Evolutionary conservation across 2,329 filamentous ascomycete genomes (phyloP), one percentile per base, ranked within the genome.

Genomic region (Fusarium humuli): DNA sequence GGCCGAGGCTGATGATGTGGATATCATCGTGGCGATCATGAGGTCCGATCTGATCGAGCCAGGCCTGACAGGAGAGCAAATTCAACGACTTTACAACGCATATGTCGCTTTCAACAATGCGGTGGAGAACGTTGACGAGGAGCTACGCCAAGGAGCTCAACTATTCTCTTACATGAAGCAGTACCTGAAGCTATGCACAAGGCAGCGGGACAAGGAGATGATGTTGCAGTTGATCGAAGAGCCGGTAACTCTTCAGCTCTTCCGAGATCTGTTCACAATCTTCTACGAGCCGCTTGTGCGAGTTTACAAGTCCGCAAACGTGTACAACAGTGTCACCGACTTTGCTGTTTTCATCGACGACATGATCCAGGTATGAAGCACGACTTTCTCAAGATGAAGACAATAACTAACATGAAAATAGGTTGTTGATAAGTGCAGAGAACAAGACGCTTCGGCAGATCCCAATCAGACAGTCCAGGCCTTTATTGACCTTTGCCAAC

Each of bases 301-400:
- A 49, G 96, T 99, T 0, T 99, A 99, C 86, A 99, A 98, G 82
- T 97, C 94, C 22, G 96, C 96, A 70, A 99, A 98, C 75, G 95
- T 99, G 27, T 98, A 98, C 85, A 96, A 90, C 83, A 97, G 93
- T 77, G 95, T 99, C 65, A 98, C 95, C 1, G 96, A 99, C 80
- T 98, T 99, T 82, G 92, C 95, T 1, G 86, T 90, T 41, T 99
- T 99, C 75, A 89, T 96, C 56, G 94, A 98, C 76, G 96, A 99
- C 79, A 92, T 94, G 78, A 97, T 98, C 73, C 87, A 89, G 76
- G 94, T 94, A 70, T 71, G 82, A 40, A 44, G 10, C 27, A 22
- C 4, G 32, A n/a, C 22, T 46, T 7, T 11, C 3, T 4, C 20
- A 6, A 50, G n/a, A 27, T 18, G 11, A 41, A 53, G 14, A n/a